phyloP scores from a whole-genome alignment of 495 filamentous ascomycete species.

The Daldinia decipiens region DNA sequence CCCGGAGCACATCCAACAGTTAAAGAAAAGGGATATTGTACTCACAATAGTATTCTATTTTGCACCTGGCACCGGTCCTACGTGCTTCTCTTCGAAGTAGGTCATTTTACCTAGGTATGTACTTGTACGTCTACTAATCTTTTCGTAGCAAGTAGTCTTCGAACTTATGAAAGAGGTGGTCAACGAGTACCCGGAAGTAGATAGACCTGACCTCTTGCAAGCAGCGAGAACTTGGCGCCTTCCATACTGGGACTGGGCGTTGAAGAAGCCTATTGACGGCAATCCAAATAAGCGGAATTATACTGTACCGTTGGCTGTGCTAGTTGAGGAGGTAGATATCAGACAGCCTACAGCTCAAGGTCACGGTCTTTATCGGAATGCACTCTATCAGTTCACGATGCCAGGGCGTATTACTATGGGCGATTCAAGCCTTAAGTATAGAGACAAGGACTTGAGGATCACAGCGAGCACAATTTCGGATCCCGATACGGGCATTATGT shows the following conservation, averaged over 20 bases:
- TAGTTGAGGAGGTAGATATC: neutral
- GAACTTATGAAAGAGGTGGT: neutral
- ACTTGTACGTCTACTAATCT: neutral
- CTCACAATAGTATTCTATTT: neutral
- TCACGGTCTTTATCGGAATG: neutral
- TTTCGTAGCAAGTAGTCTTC: neutral
- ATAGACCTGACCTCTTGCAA: neutral
- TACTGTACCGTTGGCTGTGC: neutral
- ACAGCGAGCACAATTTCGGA: too few species aligned
- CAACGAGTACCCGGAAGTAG: neutral
- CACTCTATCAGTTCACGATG: slow-evolving; percentile 2
- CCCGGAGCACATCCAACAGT: neutral
- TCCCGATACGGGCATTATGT: too few species aligned
- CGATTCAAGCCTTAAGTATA: neutral
- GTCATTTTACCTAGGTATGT: neutral
- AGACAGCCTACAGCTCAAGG: neutral
- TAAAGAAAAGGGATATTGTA: neutral
- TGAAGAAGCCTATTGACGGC: neutral
- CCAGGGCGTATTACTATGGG: neutral
- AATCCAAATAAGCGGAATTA: neutral
- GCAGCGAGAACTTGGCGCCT: slow-evolving; percentile 2
- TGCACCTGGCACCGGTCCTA: neutral
- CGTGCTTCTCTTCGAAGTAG: slow-evolving; percentile 1
- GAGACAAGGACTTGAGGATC: neutral
- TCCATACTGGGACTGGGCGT: neutral